phyloP scores from a whole-genome alignment of 116 monocot species.

The Zostera marina region DNA sequence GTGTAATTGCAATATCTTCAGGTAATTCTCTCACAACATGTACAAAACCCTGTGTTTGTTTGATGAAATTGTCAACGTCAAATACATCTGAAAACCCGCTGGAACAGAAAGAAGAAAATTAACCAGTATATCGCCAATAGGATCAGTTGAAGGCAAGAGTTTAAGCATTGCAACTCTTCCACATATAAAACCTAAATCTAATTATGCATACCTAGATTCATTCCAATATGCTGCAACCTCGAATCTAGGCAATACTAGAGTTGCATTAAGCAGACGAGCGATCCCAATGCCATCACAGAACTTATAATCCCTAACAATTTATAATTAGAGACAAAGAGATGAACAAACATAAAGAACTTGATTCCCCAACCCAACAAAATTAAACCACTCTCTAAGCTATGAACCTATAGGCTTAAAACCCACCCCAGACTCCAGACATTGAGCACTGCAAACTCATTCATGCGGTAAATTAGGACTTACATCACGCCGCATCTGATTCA shows the following conservation, averaged over 20 bases:
- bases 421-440: no score
- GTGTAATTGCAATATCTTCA: neutral
- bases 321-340: neutral
- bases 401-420: no score
- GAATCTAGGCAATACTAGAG: conserved; percentile 75
- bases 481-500: conserved; percentile 96
- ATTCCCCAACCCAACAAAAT: no score
- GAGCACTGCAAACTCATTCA: neutral
- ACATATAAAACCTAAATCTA: neutral
- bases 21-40: conserved; percentile 58
- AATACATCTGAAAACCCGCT: conserved; percentile 93
- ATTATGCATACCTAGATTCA: conserved; percentile 48
- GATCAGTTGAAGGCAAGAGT: neutral
- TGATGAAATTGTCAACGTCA: conserved; percentile 60
- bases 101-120: conserved; percentile 7
- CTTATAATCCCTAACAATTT: conserved; percentile 12
- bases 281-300: conserved; percentile 92
- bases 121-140: neutral
- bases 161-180: neutral
- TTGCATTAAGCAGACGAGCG: conserved; percentile 82
- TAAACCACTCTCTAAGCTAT: no score
- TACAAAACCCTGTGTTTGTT: conserved; percentile 44
- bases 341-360: neutral
- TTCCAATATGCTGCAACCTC: conserved; percentile 99
- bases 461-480: conserved; percentile 22